Conservation (phyloP, 83 land plant species). For the Isoetes engelmannii region DNA sequence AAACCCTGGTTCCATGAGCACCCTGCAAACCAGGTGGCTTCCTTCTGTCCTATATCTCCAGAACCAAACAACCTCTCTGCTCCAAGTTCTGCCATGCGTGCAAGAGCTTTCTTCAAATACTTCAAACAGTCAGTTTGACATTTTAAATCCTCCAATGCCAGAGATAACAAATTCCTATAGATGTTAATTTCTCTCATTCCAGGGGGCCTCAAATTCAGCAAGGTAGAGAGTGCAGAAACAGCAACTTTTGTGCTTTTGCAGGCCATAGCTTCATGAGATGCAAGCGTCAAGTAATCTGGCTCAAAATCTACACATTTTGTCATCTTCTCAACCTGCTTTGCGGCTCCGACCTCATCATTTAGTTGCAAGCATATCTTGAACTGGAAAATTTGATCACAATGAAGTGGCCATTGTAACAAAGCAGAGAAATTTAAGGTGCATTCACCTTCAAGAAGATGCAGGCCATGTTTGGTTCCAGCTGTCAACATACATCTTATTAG, state of each 20-base stretch:
- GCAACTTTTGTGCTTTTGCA: conserved; percentile 49
- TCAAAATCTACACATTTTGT: conserved; percentile 57
- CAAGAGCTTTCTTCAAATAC: conserved; percentile 45
- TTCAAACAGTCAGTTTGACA: conserved; percentile 44
- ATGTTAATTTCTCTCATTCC: conserved; percentile 56
- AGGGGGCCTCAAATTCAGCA: conserved; percentile 47
- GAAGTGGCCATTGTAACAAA: not conserved
- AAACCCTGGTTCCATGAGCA: conserved; percentile 71
- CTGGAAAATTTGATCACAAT: conserved; percentile 28
- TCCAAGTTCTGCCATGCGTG: conserved; percentile 47
- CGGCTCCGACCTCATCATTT: conserved; percentile 48
- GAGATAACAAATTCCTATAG: conserved; percentile 53
- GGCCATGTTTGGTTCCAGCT: conserved; percentile 65
- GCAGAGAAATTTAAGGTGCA: conserved; percentile 5
- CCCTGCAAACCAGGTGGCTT: conserved; percentile 74
- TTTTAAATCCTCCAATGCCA: conserved; percentile 34
- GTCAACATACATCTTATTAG: conserved; percentile 18
- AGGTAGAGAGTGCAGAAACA: conserved; percentile 43
- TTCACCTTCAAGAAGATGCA: conserved; percentile 70
- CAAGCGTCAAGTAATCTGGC: conserved; percentile 65
- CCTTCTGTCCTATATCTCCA: conserved; percentile 56
- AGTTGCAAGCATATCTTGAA: conserved; percentile 74
- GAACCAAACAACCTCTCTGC: conserved; percentile 59
- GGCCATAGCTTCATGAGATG: conserved; percentile 81
- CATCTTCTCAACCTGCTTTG: conserved; percentile 59